phyloP scores from a whole-genome alignment of 768 basidiomycete genomes.

The Lentinula sp. region DNA sequence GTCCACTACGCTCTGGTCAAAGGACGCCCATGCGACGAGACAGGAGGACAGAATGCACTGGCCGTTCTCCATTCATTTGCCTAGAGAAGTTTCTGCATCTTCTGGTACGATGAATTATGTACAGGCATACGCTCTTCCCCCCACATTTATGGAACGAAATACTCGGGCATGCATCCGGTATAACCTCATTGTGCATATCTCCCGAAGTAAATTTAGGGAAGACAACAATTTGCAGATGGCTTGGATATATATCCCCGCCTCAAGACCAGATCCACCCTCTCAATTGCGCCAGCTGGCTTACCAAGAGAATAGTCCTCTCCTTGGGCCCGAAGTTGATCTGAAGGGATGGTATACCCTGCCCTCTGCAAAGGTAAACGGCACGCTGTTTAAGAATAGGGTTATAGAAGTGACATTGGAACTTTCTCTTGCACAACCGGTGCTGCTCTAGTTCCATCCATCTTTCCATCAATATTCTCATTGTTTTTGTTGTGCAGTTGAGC shows the following conservation, averaged over 20 bases:
- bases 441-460: background rate
- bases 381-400: conserved; percentile 20
- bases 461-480: background rate
- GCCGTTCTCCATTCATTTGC: conserved; percentile 2
- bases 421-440: conserved; percentile 34
- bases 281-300: conserved; percentile 28
- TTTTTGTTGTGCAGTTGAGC: conserved; percentile 20
- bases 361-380: conserved; percentile 20
- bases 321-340: conserved; percentile 30
- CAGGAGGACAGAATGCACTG: background rate
- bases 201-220: conserved; percentile 23
- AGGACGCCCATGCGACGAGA: background rate
- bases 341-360: conserved; percentile 31
- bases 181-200: conserved; percentile 24
- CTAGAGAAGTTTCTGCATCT: background rate
- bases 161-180: conserved; percentile 30
- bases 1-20: conserved; percentile 3
- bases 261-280: conserved; percentile 24
- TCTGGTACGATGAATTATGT: conserved; percentile 4
- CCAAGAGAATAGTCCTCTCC: conserved; percentile 24
- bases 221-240: conserved; percentile 25
- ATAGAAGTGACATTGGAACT: conserved; percentile 25
- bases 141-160: conserved; percentile 32
- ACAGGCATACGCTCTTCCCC: conserved; percentile 19
- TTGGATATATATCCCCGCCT: conserved; percentile 28